Evolutionary conservation across 1,139 yeast genomes (phyloP).

Genomic region (Torulaspora pretoriensis): DNA sequence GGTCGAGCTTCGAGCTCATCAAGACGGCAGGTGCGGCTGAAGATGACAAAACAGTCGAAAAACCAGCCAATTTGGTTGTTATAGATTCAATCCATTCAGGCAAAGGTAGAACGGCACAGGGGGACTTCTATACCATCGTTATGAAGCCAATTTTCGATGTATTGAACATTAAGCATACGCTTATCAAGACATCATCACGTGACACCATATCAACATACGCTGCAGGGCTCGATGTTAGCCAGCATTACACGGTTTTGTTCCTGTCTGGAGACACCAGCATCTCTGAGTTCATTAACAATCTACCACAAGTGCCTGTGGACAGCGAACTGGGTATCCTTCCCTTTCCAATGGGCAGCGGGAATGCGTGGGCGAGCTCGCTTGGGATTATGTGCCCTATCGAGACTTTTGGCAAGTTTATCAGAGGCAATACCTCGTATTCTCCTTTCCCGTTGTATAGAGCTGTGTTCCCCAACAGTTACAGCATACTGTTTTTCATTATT

Average conservation of each 20-base stretch:
- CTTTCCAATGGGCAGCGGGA: constrained; percentile 84
- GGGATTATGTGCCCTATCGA: constrained; percentile 45
- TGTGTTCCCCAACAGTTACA: constrained; percentile 46
- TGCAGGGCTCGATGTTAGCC: constrained; percentile 23
- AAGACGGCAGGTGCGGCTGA: neutral
- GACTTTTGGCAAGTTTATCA: constrained; percentile 44
- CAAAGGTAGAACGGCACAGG: constrained; percentile 42
- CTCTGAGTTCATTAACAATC: constrained; percentile 64
- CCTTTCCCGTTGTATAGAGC: constrained; percentile 54
- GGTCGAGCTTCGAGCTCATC: neutral
- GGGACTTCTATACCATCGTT: constrained; percentile 43
- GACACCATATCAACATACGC: constrained; percentile 41
- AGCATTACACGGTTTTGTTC: constrained; percentile 48
- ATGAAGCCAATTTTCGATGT: constrained; percentile 45
- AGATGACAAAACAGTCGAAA: neutral
- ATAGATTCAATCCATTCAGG: constrained; percentile 62
- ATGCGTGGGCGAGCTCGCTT: constrained; percentile 66
- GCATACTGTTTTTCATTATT: constrained; percentile 57
- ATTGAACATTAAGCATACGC: constrained; percentile 40
- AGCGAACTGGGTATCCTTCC: constrained; percentile 41
- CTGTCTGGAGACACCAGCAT: constrained; percentile 86
- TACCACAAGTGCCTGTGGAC: constrained; percentile 28
- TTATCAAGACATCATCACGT: constrained; percentile 41
- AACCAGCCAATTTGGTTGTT: constrained; percentile 22
- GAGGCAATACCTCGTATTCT: constrained; percentile 42